phyloP scores from a whole-genome alignment of 2,329 filamentous ascomycete species.

The Colletotrichum gigasporum region DNA sequence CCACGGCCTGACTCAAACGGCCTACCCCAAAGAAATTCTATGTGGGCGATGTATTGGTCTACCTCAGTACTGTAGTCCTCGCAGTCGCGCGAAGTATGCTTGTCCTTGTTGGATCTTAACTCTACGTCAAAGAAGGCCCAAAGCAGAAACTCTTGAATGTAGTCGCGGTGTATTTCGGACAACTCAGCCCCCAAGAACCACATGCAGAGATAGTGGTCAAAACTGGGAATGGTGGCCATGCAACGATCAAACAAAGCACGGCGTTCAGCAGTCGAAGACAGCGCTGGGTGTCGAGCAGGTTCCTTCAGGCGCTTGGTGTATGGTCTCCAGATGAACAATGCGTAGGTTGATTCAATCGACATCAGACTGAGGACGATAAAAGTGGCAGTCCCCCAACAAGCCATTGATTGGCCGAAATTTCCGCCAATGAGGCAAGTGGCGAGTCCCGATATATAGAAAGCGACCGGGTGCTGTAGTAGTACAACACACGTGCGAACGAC shows the following conservation, averaged over 20 bases:
- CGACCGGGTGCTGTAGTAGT: slow-evolving; percentile 57
- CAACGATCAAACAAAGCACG: slow-evolving; percentile 65
- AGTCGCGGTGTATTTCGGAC: slow-evolving; percentile 70
- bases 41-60: slow-evolving; percentile 55
- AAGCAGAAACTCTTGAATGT: slow-evolving; percentile 71
- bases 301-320: slow-evolving; percentile 49
- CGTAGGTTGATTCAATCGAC: slow-evolving; percentile 52
- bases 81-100: slow-evolving; percentile 45
- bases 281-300: slow-evolving; percentile 51
- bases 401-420: slow-evolving; percentile 29
- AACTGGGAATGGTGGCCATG: slow-evolving; percentile 62
- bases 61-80: slow-evolving; percentile 45
- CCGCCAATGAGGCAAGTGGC: slow-evolving; percentile 35
- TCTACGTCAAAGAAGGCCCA: slow-evolving; percentile 73
- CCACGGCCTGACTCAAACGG: slow-evolving; percentile 64
- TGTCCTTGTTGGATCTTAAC: too few species aligned
- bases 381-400: slow-evolving; percentile 39
- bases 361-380: slow-evolving; percentile 30
- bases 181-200: slow-evolving; percentile 73
- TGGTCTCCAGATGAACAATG: slow-evolving; percentile 51
- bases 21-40: slow-evolving; percentile 62
- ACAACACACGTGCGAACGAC: slow-evolving; percentile 58
- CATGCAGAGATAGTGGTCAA: slow-evolving; percentile 64
- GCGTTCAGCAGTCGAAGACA: slow-evolving; percentile 56
- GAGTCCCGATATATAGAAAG: slow-evolving; percentile 50